Evolutionary conservation across 305 asterid species (phyloP).

Genomic region (Fraxinus paxiana): DNA sequence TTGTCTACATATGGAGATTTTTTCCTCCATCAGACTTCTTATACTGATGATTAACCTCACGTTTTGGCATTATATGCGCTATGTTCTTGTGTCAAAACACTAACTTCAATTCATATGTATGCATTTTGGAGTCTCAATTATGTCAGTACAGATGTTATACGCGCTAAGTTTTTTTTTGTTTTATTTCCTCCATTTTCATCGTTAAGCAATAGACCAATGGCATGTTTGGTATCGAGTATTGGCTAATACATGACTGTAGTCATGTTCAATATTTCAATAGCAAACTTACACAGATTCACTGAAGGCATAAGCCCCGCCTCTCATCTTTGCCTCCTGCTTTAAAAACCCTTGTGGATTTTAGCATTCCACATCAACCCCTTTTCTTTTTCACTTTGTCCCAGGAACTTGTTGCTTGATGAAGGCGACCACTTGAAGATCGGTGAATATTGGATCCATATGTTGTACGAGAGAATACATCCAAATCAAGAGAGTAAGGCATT

Average conservation of each 20-base stretch:
- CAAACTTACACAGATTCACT: neutral
- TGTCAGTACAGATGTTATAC: neutral
- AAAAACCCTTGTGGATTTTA: neutral
- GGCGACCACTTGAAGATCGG: constrained; percentile 60
- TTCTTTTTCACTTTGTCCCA: constrained; percentile 16
- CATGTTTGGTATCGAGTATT: neutral
- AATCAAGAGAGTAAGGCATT: constrained; percentile 41
- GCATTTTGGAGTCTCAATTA: neutral
- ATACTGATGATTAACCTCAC: constrained; percentile 1
- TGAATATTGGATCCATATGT: constrained; percentile 64
- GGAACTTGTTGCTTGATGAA: constrained; percentile 62
- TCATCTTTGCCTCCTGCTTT: neutral
- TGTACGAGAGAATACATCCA: constrained; percentile 46
- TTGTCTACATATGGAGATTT: neutral
- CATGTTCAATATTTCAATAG: neutral
- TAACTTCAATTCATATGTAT: neutral
- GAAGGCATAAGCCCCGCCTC: neutral
- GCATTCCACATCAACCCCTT: neutral
- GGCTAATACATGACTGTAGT: neutral
- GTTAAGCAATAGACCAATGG: neutral
- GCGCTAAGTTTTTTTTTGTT: neutral
- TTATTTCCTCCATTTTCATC: neutral
- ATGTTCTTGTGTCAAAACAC: neutral
- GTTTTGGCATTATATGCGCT: neutral
- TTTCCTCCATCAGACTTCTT: neutral